Percentiles rank a stretch among this genome's conserved stretches.
Evolutionary conservation across 805 yeast species (phyloP).

Genomic region (Saccharomyces paradoxus): DNA sequence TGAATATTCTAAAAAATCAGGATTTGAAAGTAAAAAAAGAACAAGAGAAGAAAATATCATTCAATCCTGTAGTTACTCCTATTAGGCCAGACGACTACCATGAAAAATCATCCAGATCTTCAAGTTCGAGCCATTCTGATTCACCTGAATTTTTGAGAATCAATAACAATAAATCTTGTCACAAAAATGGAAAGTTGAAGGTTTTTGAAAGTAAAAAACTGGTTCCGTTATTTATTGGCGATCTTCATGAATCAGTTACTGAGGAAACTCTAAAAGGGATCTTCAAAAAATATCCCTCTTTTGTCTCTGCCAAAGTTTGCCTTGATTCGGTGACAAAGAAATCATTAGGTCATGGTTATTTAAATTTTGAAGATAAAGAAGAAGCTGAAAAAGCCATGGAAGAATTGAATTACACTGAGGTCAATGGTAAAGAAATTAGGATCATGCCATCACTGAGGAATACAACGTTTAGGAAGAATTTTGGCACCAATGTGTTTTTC

Average conservation of each 20-base stretch:
- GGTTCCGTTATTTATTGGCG: conserved; percentile 53
- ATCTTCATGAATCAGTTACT: conserved; percentile 41
- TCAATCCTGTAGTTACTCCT: neutral
- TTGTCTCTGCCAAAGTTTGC: conserved; percentile 55
- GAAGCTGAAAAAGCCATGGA: conserved; percentile 53
- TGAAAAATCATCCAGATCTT: neutral
- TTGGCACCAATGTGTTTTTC: conserved; percentile 46
- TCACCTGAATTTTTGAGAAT: conserved; percentile 1
- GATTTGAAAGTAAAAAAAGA: neutral
- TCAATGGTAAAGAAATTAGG: conserved; percentile 39
- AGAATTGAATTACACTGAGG: conserved; percentile 42
- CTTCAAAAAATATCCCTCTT: conserved; percentile 38
- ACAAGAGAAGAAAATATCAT: neutral
- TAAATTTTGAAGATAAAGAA: conserved; percentile 43
- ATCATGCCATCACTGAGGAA: conserved; percentile 51
- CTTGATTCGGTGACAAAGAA: conserved; percentile 43
- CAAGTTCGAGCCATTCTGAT: conserved; percentile 4
- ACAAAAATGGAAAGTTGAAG: neutral
- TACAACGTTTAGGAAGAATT: conserved; percentile 31
- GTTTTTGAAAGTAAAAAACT: conserved; percentile 8
- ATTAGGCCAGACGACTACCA: neutral
- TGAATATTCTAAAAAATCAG: neutral
- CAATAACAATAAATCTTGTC: neutral
- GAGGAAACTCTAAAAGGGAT: conserved; percentile 40
- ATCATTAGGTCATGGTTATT: conserved; percentile 68